Evolutionary conservation across 768 basidiomycete species (phyloP).

Genomic region (Phaeolepiota aurea): DNA sequence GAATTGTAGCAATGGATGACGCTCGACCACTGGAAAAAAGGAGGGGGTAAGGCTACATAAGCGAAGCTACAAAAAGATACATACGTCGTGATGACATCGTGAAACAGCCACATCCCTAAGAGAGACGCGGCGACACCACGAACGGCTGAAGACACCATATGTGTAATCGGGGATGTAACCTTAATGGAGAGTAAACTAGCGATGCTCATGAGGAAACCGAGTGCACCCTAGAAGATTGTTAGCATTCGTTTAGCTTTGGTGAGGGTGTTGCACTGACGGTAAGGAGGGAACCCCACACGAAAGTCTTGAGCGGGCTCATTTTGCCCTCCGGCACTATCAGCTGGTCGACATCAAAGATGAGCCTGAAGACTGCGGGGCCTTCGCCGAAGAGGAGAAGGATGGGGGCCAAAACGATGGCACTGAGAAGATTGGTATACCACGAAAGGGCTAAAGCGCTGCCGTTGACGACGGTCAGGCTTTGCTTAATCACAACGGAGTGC

Average conservation of each 20-base stretch:
- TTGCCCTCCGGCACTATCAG: conserved; percentile 25
- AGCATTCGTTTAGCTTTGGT: background rate
- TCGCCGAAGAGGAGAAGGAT: conserved; percentile 73
- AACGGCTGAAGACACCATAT: conserved; percentile 95
- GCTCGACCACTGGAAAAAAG: conserved; percentile 56
- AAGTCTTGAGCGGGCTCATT: conserved; percentile 48
- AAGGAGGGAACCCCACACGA: conserved; percentile 71
- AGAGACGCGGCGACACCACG: conserved; percentile 90
- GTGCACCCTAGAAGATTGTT: conserved; percentile 44
- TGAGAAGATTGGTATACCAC: conserved; percentile 88
- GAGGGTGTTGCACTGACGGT: conserved; percentile 39
- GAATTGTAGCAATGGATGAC: conserved; percentile 73
- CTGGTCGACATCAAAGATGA: conserved; percentile 45
- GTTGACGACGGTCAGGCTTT: conserved; percentile 68
- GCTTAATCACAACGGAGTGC: conserved; percentile 94
- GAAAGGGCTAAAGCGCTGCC: conserved; percentile 80
- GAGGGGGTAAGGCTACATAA: conserved; percentile 2
- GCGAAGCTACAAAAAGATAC: conserved; percentile 16
- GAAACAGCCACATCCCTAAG: conserved; percentile 73
- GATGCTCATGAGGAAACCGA: conserved; percentile 93
- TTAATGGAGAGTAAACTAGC: conserved; percentile 93
- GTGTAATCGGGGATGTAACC: conserved; percentile 94
- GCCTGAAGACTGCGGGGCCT: conserved; percentile 46
- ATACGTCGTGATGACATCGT: conserved; percentile 72
- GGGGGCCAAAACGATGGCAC: conserved; percentile 65